phyloP scores from a whole-genome alignment of 169 alveolate species.

The Eimeria zaria region DNA sequence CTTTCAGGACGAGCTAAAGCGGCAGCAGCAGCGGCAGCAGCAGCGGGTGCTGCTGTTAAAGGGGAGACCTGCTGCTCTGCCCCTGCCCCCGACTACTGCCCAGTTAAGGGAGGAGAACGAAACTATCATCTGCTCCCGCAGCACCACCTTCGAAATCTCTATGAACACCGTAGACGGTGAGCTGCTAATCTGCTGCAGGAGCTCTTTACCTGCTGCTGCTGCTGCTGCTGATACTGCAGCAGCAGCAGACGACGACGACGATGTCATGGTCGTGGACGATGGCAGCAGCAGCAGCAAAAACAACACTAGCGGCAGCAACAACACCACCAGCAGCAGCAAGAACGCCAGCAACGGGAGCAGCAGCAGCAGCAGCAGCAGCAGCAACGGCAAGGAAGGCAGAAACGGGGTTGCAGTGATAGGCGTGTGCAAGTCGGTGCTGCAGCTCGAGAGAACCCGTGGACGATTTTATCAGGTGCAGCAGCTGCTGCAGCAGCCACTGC shows the following conservation, averaged over 20 bases:
- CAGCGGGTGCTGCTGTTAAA: slow-evolving; percentile 51
- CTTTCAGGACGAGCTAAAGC: slow-evolving; percentile 46
- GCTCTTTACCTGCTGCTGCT: not conserved
- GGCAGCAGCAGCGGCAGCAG: not conserved
- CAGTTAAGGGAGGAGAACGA: slow-evolving; percentile 15
- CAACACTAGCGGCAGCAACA: too few relatives aligned
- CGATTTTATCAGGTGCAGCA: slow-evolving; percentile 61
- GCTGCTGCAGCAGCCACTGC: slow-evolving; percentile 77
- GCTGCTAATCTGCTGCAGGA: slow-evolving; percentile 39
- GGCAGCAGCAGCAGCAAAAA: not conserved
- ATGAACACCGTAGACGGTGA: slow-evolving; percentile 34
- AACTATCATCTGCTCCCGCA: slow-evolving; percentile 35
- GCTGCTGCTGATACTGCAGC: slow-evolving; percentile 31
- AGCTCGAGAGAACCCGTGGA: slow-evolving; percentile 17
- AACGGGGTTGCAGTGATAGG: slow-evolving; percentile 50
- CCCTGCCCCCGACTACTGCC: not conserved
- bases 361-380: slow-evolving; percentile 30
- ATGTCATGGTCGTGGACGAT: not conserved
- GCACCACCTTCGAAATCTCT: not conserved
- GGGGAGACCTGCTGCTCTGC: slow-evolving; percentile 16
- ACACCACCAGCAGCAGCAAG: too few relatives aligned
- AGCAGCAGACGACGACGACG: not conserved
- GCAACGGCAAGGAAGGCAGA: slow-evolving; percentile 35
- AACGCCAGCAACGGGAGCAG: not conserved
- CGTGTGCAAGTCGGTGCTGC: slow-evolving; percentile 59